Base-by-base conservation (phyloP, 2,329 filamentous ascomycete genomes). In the Catunica adiposa region DNA sequence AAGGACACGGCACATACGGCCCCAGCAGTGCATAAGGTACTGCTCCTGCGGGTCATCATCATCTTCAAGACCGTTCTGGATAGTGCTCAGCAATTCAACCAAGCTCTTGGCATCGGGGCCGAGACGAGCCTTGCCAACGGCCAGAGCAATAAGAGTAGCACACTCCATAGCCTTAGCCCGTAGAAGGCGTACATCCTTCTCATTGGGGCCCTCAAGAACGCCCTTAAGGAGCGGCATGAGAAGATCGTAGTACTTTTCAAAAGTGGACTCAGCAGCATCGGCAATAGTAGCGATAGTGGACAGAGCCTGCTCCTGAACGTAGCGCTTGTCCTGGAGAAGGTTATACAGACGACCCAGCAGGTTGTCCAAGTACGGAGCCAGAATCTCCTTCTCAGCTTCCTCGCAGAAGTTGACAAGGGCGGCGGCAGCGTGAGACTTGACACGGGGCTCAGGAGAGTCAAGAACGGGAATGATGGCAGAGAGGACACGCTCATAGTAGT, bases 81-180 rank as follows among this genome's bases (percentile, higher is more conserved):
- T 94, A 60, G 79, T 81, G 54, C 86, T 89, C 54, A 98, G 76
- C 22, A 96, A 77, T 63, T 94, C 83, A 20, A 97, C 90, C 42
- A 98, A 75, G 44, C 82, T 84, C 70, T 92, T 76, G 3, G 90
- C 89, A 69, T 98, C 90, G 61, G 79, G 76, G 8, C 87, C 89
- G 68, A 98, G 88, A 60, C 86, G 85, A 63, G 94, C 86, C 68
- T 94, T 92, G 54, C 92, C 92, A 59, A 98, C 92, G 29, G 92
- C 92, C 55, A 98, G 74, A 31, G 92, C 88, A 64, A 98, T 98
- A 46, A 98, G 73, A 6, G 92, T 98, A 17, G 92, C 90, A 66
- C 92, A 98, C 70, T 98, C 92, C 92, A 98, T 98, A 2, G 92
- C 92, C 74, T 98, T 98, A 52, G 92, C 92, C 58, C 90, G 81